Evolutionary conservation across 2,329 filamentous ascomycete species (phyloP), one percentile per base, ranked within the genome.

Genomic region (Sporothrix inflata): DNA sequence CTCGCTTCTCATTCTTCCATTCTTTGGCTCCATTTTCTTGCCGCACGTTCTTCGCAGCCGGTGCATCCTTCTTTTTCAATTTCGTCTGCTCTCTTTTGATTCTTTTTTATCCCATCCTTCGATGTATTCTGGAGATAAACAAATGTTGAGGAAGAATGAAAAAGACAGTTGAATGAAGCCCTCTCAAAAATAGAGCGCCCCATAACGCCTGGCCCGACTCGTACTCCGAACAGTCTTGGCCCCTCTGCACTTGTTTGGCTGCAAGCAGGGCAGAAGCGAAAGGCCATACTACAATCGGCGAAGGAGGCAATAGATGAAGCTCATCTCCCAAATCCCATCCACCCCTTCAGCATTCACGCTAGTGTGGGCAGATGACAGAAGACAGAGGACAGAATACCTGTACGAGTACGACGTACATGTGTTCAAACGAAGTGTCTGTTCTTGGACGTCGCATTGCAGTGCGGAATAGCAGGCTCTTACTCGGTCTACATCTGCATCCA

Each of bases 321-420:
- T 63, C 60, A 63, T 63, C 60, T 63, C 60, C 38, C 38, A 63
- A 9, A 63, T 42, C 38, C 57, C 57, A 61, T 63, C 60, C 30
- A 12, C 38, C 38, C n/a, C 34, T 21, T 40, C 57, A 21, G 19
- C 11, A 4, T 38, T 7, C 11, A 21, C 60, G 60, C 60, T 63
- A 63, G 38, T 14, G 38, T 3, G n/a, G 38, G 38, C n/a, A 38
- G 34, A 24, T 24, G 57, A 63, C 57, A 63, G 38, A 40, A 21
- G n/a, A 14, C 14, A 38, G 12, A 30, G 14, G 4, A 27, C 24
- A 14, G 24, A 53, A 34, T 34, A 34, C 30, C 30, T 34, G 30
- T n/a, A n/a, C n/a, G n/a, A n/a, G n/a, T n/a, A n/a, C n/a, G n/a
- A n/a, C n/a, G n/a, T n/a, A n/a, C n/a, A n/a, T n/a, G n/a, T 34